Base-by-base conservation (phyloP, 257 asterid species). In the Gentiana straminea region DNA sequence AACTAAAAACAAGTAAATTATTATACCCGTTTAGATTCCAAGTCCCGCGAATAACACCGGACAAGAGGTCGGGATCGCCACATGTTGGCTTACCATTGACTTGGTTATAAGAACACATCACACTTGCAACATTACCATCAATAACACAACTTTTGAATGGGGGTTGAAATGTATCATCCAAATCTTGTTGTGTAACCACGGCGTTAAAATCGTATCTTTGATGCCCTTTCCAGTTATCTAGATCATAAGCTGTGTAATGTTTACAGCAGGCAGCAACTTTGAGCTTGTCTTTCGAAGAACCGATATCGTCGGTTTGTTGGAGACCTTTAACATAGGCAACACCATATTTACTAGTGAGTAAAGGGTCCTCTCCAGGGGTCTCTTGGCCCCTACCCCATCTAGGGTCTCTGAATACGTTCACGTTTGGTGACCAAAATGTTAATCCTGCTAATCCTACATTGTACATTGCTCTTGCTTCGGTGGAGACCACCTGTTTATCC, bases 341-440 rank as follows among this genome's bases (percentile, higher is more conserved):
- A 13, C 73, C 94, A 24, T 81, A 84, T 44, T 68, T 77, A 63
- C 94, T 80, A 9, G 83, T 35, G 1, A 83, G 86, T 11, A 77
- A 34, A 10, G 99, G 99, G 78, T 92, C 99, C 68, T 92, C 99
- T 0, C 99, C 99, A 1, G 99, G 87, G 3, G 97, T 88, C 63
- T 92, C 99, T 36, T 92, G 99, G 60, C 95, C 97, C 57, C 99
- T 69, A 5, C 99, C 99, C 99, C 99, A 92, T 65, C 99, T 78
- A 32, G 99, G 99, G 49, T 92, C 99, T 3, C 99, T 86, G 59
- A 81, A 83, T 44, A 92, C 83, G 77, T 92, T 92, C 57, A 92
- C 59, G 33, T 88, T 92, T 0, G 99, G 99, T 9, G 99, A 88
- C 97, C 97, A 92, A 67, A 52, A 92, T 6, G 99, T 92, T 77